Base-by-base conservation (phyloP, 2,329 filamentous ascomycete genomes). In the Trichocomaceae sp. region DNA sequence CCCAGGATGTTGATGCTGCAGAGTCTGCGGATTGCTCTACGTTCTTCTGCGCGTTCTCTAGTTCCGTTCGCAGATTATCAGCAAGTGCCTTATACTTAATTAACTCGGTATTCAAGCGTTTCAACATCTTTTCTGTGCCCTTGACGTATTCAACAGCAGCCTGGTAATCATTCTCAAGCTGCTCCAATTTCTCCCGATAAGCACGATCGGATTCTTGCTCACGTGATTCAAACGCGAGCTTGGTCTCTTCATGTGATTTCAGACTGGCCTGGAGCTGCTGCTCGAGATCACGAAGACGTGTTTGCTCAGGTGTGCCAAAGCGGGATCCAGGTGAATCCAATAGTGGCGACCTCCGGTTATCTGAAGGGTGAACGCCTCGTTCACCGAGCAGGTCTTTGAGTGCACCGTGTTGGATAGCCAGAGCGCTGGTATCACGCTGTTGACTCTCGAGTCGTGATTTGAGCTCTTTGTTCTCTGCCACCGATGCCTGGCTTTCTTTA, bases 101-200 rank as follows among this genome's bases (percentile, higher is more conserved):
- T n/a, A 99, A 79, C 73, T 99, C 93, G 65, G 96, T 90, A 76
- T 97, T 97, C 80, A 99, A 92, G 71, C 95, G 92, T 72, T 93
- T 91, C 48, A 99, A 82, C 90, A 99, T 96, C 80, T 96, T 97
- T 73, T 99, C 93, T 1, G 93, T 97, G 56, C 93, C 93, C 72
- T 96, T 95, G 62, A 99, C 89, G 66, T 99, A 99, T 72, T 96
- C 93, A 49, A 97, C 91, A 15, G 93, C 92, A 42, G 93, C 96
- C 71, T 96, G 90, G 69, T 99, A 96, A 70, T 99, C 93, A 68
- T 91, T 95, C 73, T 97, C 91, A 31, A 99, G 83, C 67, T 96
- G 91, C 57, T 89, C 83, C 51, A 99, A 80, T 71, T 96, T 96
- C 69, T 96, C 91, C 59, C 91, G 87, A 74, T 95, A 97, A 47